phyloP scores from a whole-genome alignment of 108 stramenopile genomes.

The Nitzschia sp. region DNA sequence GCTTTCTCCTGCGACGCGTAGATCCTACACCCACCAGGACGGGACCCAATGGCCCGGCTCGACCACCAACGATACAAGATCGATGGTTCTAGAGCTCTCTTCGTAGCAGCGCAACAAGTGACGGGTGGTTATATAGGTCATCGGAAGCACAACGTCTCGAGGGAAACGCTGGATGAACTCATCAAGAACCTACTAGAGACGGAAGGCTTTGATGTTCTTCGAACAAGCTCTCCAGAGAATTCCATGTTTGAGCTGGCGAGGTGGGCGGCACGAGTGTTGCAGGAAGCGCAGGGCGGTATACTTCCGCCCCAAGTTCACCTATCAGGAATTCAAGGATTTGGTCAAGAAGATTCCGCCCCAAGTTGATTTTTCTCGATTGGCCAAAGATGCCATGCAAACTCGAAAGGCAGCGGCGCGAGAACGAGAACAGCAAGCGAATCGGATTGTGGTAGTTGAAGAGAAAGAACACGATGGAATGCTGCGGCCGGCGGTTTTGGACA shows the following conservation, averaged over 20 bases:
- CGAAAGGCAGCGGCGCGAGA: background rate
- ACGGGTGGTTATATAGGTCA: conserved; percentile 66
- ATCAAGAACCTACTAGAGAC: conserved; percentile 25
- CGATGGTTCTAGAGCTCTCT: too few species aligned
- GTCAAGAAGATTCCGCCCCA: conserved; percentile 28
- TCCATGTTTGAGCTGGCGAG: conserved; percentile 3
- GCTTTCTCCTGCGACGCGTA: too few species aligned
- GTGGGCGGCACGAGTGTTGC: conserved; percentile 8
- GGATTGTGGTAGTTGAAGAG: background rate
- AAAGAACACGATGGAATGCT: background rate
- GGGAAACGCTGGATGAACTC: conserved; percentile 15
- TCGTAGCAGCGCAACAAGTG: conserved; percentile 41
- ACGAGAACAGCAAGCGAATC: background rate
- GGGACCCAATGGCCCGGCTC: too few species aligned
- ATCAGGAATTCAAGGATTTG: conserved; percentile 19
- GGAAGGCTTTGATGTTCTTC: background rate
- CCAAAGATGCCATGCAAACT: conserved; percentile 6
- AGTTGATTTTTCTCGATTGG: conserved; percentile 26
- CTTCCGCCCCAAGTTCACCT: conserved; percentile 15
- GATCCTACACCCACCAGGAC: too few species aligned
- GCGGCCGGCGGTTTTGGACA: background rate
- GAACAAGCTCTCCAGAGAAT: background rate
- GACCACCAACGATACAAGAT: too few species aligned
- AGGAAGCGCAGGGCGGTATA: conserved; percentile 5
- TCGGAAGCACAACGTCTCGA: conserved; percentile 11